These are phyloP conservation scores for Silybum marianum DNA, from an alignment of 129 eudicot genomes.

Conservation along the genomic window DNA sequence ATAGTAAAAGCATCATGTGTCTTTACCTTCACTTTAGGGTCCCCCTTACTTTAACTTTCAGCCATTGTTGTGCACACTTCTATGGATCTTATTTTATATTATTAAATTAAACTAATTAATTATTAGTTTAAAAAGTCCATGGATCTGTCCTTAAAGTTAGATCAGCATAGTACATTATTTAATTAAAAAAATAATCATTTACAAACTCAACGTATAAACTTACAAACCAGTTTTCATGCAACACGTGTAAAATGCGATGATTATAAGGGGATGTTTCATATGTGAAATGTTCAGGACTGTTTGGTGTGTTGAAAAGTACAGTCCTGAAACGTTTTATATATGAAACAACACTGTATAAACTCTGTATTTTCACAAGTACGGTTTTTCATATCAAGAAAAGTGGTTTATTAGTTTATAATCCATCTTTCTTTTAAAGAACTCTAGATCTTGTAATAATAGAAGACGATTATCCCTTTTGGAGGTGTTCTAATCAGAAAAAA, in stretches of 20 bases:
- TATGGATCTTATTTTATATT: slow-evolving; percentile 22
- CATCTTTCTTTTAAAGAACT: slow-evolving; percentile 8
- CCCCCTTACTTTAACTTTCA: slow-evolving; percentile 53
- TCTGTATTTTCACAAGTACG: no score
- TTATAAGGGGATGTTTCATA: no score
- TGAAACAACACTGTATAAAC: not conserved
- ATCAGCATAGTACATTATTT: slow-evolving; percentile 51
- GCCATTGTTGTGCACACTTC: slow-evolving; percentile 38
- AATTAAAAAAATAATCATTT: slow-evolving; percentile 5
- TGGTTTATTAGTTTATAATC: no score
- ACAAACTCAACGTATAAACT: not conserved
- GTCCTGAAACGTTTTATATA: no score
- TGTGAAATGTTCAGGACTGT: not conserved
- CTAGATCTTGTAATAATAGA: slow-evolving; percentile 15
- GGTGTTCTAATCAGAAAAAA: slow-evolving; percentile 12
- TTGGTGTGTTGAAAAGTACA: not conserved
- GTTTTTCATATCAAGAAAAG: no score
- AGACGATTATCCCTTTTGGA: slow-evolving; percentile 4
- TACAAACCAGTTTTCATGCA: not conserved
- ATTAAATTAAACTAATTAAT: slow-evolving; percentile 13
- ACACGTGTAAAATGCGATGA: no score
- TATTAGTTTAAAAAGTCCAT: slow-evolving; percentile 32
- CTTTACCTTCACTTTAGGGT: slow-evolving; percentile 57
- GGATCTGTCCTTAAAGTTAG: slow-evolving; percentile 47
- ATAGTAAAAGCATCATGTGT: slow-evolving; percentile 55